These are phyloP conservation scores for Phytophthora lateralis DNA, from an alignment of 352 stramenopile genomes.

Conservation along the genomic window DNA sequence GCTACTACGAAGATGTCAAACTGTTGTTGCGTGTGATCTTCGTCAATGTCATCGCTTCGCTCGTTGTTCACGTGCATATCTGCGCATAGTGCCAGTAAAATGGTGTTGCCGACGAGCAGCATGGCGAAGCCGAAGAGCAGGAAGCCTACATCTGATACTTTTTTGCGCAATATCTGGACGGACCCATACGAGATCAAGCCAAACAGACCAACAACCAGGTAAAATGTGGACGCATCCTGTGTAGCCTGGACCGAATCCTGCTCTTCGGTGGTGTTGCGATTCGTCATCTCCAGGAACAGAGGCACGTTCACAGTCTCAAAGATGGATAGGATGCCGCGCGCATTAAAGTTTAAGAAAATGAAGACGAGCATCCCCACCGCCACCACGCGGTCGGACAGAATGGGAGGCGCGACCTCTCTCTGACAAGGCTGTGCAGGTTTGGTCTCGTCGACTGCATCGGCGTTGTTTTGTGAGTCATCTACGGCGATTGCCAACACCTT, in stretches of 20 bases:
- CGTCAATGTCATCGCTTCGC: conserved; percentile 4
- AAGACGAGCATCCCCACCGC: conserved; percentile 55
- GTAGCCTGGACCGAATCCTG: conserved; percentile 33
- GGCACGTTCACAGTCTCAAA: conserved; percentile 79
- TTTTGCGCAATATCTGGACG: conserved; percentile 41
- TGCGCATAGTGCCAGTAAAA: conserved; percentile 43
- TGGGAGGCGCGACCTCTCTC: neutral
- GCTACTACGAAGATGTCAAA: conserved; percentile 46
- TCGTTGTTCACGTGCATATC: conserved; percentile 22
- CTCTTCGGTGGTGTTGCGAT: conserved; percentile 31
- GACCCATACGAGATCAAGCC: conserved; percentile 49
- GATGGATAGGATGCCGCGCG: conserved; percentile 64
- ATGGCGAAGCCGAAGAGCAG: conserved; percentile 56
- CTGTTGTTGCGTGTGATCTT: conserved; percentile 19
- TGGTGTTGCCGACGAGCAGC: conserved; percentile 50
- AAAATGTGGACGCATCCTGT: conserved; percentile 49
- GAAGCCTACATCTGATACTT: conserved; percentile 47
- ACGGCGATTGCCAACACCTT: conserved; percentile 15
- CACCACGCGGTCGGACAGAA: conserved; percentile 43
- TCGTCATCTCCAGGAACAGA: conserved; percentile 53
- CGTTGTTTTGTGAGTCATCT: neutral
- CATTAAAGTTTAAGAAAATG: conserved; percentile 73
- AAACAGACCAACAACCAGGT: conserved; percentile 58
- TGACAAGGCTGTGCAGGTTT: neutral
- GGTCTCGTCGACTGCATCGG: neutral